These are phyloP conservation scores for Cubamyces sp. DNA, from an alignment of 768 basidiomycete genomes.

Conservation along the genomic window DNA sequence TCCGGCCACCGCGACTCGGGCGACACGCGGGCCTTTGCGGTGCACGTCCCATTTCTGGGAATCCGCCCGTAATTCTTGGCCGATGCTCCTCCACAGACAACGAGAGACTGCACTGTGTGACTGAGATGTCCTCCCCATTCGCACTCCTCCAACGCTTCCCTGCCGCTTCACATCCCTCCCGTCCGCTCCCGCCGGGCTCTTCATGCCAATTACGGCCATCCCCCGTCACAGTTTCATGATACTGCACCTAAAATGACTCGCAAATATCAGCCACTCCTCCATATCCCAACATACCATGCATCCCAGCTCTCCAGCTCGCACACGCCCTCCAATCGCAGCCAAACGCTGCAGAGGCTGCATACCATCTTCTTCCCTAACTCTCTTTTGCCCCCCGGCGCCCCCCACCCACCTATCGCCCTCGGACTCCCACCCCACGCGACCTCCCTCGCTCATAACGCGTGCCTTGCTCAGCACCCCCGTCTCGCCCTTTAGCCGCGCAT, in stretches of 20 bases:
- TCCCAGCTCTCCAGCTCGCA: not conserved
- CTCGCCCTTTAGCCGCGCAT: not conserved
- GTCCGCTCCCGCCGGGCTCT: conserved; percentile 4
- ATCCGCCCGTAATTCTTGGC: too few species aligned
- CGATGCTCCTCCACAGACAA: too few species aligned
- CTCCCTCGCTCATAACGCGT: not conserved
- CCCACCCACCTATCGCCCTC: too few species aligned
- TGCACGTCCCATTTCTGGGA: too few species aligned
- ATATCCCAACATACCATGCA: conserved; percentile 14
- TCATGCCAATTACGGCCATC: conserved; percentile 12
- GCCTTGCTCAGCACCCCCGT: too few species aligned
- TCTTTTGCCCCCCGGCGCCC: too few species aligned
- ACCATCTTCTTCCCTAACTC: too few species aligned
- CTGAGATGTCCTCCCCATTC: conserved; percentile 22
- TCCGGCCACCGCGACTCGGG: too few species aligned
- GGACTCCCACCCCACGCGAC: not conserved
- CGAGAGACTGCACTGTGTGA: too few species aligned
- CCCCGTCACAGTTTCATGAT: conserved; percentile 10
- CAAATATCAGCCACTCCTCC: conserved; percentile 9
- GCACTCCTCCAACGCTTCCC: conserved; percentile 23
- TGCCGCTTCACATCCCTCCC: conserved; percentile 17
- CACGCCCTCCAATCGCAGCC: too few species aligned
- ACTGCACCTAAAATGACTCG: conserved; percentile 10
- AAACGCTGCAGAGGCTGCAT: not conserved
- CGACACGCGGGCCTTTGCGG: too few species aligned